phyloP scores from a whole-genome alignment of 176 grass and related monocot genomes.

The Oryza meridionalis region DNA sequence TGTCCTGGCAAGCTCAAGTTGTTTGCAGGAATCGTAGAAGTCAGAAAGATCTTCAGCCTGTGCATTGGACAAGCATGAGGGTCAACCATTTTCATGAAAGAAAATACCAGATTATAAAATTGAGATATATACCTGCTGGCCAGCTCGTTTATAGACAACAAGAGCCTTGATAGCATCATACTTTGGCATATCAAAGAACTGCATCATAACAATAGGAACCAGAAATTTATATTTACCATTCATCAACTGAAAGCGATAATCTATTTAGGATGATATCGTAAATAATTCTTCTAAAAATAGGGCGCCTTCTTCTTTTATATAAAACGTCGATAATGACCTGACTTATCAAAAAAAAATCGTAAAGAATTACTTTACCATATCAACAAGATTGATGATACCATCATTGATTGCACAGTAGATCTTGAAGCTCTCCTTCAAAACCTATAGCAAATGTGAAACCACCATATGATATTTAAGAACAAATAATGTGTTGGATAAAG shows the following conservation, averaged over 20 bases:
- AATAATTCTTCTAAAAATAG: no score
- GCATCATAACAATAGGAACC: not conserved
- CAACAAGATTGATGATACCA: slow-evolving; percentile 96
- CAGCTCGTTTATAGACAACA: slow-evolving; percentile 77
- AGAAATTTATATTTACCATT: not conserved
- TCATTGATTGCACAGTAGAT: slow-evolving; percentile 92
- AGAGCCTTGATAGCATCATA: slow-evolving; percentile 95
- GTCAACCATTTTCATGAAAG: slow-evolving; percentile 8
- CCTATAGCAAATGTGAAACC: slow-evolving; percentile 49
- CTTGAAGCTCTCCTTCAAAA: slow-evolving; percentile 97
- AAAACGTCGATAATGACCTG: no score
- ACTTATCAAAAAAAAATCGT: no score
- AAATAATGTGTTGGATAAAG: not conserved
- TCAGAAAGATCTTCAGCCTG: slow-evolving; percentile 89
- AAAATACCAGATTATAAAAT: not conserved
- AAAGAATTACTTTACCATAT: slow-evolving; percentile 63
- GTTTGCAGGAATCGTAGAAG: slow-evolving; percentile 92
- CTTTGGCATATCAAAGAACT: slow-evolving; percentile 98
- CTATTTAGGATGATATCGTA: not conserved
- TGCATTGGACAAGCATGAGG: not conserved
- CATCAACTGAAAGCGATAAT: not conserved
- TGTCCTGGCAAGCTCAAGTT: slow-evolving; percentile 84
- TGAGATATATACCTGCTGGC: slow-evolving; percentile 61
- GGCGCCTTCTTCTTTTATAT: no score
- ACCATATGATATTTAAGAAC: not conserved